Conservation (phyloP, 768 basidiomycete species). For the Panaeolus cyanescens region DNA sequence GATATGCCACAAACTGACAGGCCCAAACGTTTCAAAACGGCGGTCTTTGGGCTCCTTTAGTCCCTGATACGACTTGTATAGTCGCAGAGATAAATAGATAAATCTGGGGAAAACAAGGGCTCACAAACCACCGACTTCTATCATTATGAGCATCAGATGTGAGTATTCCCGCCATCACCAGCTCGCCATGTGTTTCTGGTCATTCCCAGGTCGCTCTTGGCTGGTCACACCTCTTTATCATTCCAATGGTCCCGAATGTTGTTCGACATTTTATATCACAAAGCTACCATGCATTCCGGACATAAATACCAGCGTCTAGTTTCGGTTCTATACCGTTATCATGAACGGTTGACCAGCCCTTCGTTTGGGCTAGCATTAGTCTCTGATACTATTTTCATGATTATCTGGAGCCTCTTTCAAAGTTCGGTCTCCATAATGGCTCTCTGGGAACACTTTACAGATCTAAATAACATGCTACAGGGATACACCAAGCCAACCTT, state of each 20-base stretch:
- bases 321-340: too few species aligned
- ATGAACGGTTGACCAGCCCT: too few species aligned
- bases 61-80: background rate
- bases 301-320: too few species aligned
- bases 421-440: background rate
- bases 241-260: background rate
- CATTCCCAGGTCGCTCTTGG: background rate
- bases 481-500: background rate
- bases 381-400: too few species aligned
- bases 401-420: background rate
- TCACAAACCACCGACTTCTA: background rate
- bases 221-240: conserved; percentile 1
- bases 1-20: background rate
- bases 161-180: background rate
- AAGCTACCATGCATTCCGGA: too few species aligned
- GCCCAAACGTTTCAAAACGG: background rate
- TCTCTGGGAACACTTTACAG: too few species aligned
- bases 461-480: background rate
- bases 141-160: background rate
- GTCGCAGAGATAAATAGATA: background rate
- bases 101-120: background rate
- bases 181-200: background rate
- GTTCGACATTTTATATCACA: too few species aligned
- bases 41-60: background rate
- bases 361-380: too few species aligned